phyloP scores from a whole-genome alignment of 2,329 filamentous ascomycete genomes.

The Cladosporium sp. region DNA sequence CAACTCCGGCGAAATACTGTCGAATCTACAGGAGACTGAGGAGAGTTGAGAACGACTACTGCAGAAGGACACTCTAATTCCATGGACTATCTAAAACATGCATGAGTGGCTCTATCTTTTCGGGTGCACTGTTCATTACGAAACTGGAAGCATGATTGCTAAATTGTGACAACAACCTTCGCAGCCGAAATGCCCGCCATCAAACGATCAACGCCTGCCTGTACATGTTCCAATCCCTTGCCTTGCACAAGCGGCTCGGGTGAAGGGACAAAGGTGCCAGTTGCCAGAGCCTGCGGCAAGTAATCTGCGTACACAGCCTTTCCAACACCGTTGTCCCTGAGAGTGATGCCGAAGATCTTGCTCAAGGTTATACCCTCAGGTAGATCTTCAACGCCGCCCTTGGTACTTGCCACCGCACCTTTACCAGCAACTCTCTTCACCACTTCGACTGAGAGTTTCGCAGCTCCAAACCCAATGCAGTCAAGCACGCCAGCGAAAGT shows the following conservation, averaged over 20 bases:
- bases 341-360: constrained; percentile 31
- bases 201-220: constrained; percentile 43
- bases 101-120: neutral
- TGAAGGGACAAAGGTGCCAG: constrained; percentile 40
- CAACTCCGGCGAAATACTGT: no score
- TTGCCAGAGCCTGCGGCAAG: constrained; percentile 36
- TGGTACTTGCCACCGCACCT: constrained; percentile 23
- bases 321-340: constrained; percentile 35
- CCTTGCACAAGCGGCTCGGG: constrained; percentile 44
- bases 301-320: constrained; percentile 35
- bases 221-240: constrained; percentile 45
- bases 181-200: constrained; percentile 44
- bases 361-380: constrained; percentile 32
- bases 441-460: constrained; percentile 22
- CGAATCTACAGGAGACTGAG: no score
- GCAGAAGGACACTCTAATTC: neutral
- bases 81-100: neutral
- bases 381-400: constrained; percentile 32
- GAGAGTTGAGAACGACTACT: no score
- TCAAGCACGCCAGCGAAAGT: constrained; percentile 34
- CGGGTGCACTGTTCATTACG: neutral
- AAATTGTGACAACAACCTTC: constrained; percentile 45
- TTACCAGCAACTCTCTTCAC: constrained; percentile 30
- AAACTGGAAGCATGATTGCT: neutral
- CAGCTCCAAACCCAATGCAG: constrained; percentile 23